These are phyloP conservation scores for Crithidia sp. DNA, from an alignment of 208 protist genomes.

Conservation along the genomic window DNA sequence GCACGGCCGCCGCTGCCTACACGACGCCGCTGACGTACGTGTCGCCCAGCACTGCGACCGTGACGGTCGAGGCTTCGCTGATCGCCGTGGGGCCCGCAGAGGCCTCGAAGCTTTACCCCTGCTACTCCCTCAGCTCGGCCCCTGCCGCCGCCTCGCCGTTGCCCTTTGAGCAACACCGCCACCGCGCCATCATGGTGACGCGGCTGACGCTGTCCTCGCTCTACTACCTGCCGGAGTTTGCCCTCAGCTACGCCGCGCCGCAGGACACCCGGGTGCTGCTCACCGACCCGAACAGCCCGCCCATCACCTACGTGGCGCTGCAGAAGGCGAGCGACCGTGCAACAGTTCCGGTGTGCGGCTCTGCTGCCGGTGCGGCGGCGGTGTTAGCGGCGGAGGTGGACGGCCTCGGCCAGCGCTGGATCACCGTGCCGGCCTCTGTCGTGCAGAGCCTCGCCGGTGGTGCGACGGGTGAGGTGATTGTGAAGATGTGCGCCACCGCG, in stretches of 20 bases:
- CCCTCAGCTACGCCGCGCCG: slow-evolving; percentile 33
- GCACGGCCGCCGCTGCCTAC: slow-evolving; percentile 43
- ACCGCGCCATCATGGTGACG: slow-evolving; percentile 38
- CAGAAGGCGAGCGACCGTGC: slow-evolving; percentile 29
- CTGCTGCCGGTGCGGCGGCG: slow-evolving; percentile 14
- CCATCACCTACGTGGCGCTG: slow-evolving; percentile 52
- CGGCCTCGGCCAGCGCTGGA: slow-evolving; percentile 42
- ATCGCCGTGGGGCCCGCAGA: slow-evolving; percentile 38
- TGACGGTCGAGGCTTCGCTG: slow-evolving; percentile 45
- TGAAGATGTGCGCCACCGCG: slow-evolving; percentile 65
- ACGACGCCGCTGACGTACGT: slow-evolving; percentile 36
- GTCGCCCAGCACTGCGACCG: slow-evolving; percentile 42
- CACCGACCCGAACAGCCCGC: slow-evolving; percentile 57
- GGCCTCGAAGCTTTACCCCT: slow-evolving; percentile 34
- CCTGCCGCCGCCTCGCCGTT: slow-evolving; percentile 32
- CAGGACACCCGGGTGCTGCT: slow-evolving; percentile 52
- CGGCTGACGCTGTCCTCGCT: slow-evolving; percentile 56
- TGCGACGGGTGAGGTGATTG: slow-evolving; percentile 29
- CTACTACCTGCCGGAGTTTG: slow-evolving; percentile 61
- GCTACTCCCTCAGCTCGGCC: slow-evolving; percentile 28
- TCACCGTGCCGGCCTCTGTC: slow-evolving; percentile 40
- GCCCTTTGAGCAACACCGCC: slow-evolving; percentile 47
- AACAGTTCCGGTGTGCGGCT: slow-evolving; percentile 17
- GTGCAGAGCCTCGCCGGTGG: slow-evolving; percentile 32
- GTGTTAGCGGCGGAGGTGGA: slow-evolving; percentile 39